Base-by-base conservation (phyloP, 2,329 filamentous ascomycete species). In the Venturia oleaginea region DNA sequence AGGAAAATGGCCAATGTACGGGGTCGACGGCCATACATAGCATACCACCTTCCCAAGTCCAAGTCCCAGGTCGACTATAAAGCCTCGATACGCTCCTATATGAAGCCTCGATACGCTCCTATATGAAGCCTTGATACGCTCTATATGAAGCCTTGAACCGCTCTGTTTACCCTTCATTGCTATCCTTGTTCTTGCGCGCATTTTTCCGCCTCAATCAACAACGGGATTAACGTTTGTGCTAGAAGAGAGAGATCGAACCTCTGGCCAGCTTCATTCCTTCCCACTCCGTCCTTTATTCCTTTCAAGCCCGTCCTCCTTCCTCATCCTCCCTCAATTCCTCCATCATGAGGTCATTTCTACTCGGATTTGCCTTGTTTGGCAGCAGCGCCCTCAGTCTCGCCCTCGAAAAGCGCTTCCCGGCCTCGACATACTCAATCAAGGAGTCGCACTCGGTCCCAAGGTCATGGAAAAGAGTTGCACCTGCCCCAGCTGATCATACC, bases 381-480 rank as follows among this genome's bases (percentile, higher is more conserved):
- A 37, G 51, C 30, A 8, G 30, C 30, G 30, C 51, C 8, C 22
- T 34, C 19, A 32, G 51, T 22, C 51, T 57, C 51, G 30, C 27
- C 30, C 10, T 57, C n/a, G 30, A 57, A 11, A 57, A 57, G 19
- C 51, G 51, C 51, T 57, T 57, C 27, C 51, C 51, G 11, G 51
- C 51, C 24, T 57, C 51, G 7, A 57, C 75, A 0, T 84, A 83
- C 69, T 72, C 73, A 7, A 75, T 86, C 67, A 86, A 86, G 73
- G 83, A 86, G 66, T 76, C 75, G 19, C 83, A 86, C 70, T 68
- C 73, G 67, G 79, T 82, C 13, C 83, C 84, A 7, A 72, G 73
- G 37, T 74, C 74, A 63, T 86, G 83, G 84, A 76, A 72, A 10
- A 76, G 76, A 65, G 70, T 80, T 59, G 77, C 76, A 46, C 73